Percentiles rank a stretch among this genome's conserved stretches.
Conservation (phyloP, 2,329 filamentous ascomycete species). For the Colletotrichum viniferum region DNA sequence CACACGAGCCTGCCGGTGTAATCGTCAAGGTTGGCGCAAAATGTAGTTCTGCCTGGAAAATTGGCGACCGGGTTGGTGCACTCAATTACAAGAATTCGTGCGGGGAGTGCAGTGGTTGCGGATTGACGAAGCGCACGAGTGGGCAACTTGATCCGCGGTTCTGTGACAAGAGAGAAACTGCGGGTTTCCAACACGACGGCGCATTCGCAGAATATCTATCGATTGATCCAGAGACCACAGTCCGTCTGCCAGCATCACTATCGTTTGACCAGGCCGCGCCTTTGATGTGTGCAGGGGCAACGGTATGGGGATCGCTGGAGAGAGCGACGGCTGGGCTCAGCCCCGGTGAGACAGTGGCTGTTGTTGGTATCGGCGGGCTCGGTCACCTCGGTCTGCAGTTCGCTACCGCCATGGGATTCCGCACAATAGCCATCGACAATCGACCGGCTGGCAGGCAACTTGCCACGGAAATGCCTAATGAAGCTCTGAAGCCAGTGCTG, state of each 20-base stretch:
- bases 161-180: constrained; percentile 34
- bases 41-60: constrained; percentile 25
- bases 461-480: constrained; percentile 27
- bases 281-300: constrained; percentile 40
- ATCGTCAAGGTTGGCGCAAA: constrained; percentile 31
- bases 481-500: constrained; percentile 27
- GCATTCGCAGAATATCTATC: constrained; percentile 38
- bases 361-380: constrained; percentile 39
- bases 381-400: constrained; percentile 40
- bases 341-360: constrained; percentile 29
- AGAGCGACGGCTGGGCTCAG: constrained; percentile 28
- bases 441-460: constrained; percentile 30
- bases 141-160: constrained; percentile 31
- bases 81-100: constrained; percentile 39
- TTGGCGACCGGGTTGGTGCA: constrained; percentile 39
- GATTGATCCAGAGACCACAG: constrained; percentile 32
- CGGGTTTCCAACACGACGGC: constrained; percentile 37
- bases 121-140: constrained; percentile 17
- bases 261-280: constrained; percentile 38
- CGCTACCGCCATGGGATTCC: constrained; percentile 37
- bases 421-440: constrained; percentile 39
- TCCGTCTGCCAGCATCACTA: constrained; percentile 29
- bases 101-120: constrained; percentile 31
- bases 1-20: constrained; percentile 39
- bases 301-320: constrained; percentile 36